A percentile compares a stretch with the other conserved stretches of the same genome.
These are phyloP conservation scores for Colletotrichum chrysophilum DNA, from an alignment of 2,329 filamentous ascomycete genomes.

Conservation along the genomic window DNA sequence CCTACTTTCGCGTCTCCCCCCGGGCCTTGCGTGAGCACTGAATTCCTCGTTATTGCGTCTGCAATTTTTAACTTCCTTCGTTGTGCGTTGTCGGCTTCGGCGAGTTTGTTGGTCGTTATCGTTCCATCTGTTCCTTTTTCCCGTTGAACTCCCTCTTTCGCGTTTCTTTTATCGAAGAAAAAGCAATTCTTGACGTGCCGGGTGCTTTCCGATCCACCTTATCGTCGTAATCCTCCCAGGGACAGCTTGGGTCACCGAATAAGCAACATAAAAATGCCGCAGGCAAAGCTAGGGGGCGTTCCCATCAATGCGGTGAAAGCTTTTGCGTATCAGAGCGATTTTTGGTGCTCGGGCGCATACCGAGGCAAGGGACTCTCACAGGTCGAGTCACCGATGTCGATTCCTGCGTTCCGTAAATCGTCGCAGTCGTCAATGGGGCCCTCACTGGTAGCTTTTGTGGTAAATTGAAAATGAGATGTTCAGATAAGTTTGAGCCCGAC, in stretches of 20 bases:
- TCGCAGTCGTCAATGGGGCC: no score
- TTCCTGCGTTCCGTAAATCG: not conserved
- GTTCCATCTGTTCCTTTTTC: not conserved
- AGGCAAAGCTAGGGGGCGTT: not conserved
- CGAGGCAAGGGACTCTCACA: not conserved
- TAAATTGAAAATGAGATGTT: not conserved
- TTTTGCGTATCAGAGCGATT: not conserved
- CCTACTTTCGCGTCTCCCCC: not conserved
- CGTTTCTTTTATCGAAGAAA: not conserved
- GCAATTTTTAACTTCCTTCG: not conserved
- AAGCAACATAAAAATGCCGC: not conserved
- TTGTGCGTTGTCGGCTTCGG: not conserved
- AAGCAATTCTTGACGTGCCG: not conserved
- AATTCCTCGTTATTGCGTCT: not conserved
- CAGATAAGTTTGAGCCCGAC: not conserved
- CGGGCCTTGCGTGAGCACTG: not conserved
- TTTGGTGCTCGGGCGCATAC: not conserved
- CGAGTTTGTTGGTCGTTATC: not conserved
- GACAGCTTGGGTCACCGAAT: not conserved
- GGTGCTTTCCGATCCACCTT: not conserved
- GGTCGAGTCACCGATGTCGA: not conserved
- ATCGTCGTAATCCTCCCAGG: not conserved
- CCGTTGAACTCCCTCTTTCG: not conserved
- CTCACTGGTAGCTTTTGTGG: no score
- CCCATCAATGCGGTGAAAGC: not conserved